Evolutionary conservation across 2,329 filamentous ascomycete species (phyloP).

Genomic region (Metarhizium anisopliae): DNA sequence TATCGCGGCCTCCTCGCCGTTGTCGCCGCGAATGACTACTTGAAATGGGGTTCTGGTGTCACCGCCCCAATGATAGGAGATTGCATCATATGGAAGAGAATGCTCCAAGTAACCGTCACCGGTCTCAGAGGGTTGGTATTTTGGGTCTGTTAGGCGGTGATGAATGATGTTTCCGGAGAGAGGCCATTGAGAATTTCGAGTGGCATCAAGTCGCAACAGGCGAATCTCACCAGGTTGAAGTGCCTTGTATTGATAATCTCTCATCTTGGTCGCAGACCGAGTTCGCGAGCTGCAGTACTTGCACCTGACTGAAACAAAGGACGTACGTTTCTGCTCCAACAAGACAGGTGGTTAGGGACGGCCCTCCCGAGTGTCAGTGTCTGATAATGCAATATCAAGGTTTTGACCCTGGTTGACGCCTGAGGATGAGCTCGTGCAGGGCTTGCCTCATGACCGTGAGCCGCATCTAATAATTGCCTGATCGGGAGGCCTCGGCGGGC

Average conservation of each 20-base stretch:
- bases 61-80: slow-evolving; percentile 9
- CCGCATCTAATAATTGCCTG: neutral
- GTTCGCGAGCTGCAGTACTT: neutral
- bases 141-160: slow-evolving; percentile 1
- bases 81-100: slow-evolving; percentile 4
- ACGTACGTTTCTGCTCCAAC: neutral
- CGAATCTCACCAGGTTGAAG: slow-evolving; percentile 6
- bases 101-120: slow-evolving; percentile 1
- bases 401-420: neutral
- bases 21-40: neutral
- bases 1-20: slow-evolving; percentile 1
- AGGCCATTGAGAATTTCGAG: neutral
- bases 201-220: slow-evolving; percentile 5
- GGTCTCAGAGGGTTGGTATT: neutral
- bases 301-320: neutral
- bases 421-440: neutral
- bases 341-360: neutral
- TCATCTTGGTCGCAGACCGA: neutral
- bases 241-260: slow-evolving; percentile 2
- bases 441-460: neutral
- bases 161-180: slow-evolving; percentile 7
- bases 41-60: neutral
- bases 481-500: neutral
- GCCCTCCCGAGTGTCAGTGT: too few relatives aligned
- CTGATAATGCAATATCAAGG: neutral